These are phyloP conservation scores for Exserohilum rostratum DNA, from an alignment of 2,329 filamentous ascomycete genomes.

Conservation along the genomic window DNA sequence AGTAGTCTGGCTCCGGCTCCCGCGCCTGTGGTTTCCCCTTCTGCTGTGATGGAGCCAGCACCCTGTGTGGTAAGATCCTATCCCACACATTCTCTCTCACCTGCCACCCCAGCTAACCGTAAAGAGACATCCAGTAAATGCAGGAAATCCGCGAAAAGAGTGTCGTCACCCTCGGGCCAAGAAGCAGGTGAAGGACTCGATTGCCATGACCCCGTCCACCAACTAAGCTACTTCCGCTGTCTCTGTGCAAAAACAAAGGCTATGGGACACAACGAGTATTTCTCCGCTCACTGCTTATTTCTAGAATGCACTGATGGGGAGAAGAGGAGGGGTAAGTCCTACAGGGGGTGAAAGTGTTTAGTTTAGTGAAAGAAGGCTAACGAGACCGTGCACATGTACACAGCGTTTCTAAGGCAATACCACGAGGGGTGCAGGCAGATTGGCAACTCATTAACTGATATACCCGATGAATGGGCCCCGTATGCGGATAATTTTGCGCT, in stretches of 20 bases:
- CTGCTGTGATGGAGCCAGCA: background rate
- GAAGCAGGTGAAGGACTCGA: background rate
- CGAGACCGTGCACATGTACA: too few species aligned
- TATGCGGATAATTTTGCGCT: background rate
- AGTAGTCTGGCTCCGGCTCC: background rate
- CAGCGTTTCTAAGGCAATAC: conserved; percentile 14
- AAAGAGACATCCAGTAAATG: conserved; percentile 8
- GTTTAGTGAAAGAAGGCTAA: too few species aligned
- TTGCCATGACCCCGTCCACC: background rate
- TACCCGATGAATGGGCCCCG: conserved; percentile 12
- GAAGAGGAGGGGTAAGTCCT: conserved; percentile 9
- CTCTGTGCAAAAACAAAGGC: conserved; percentile 2
- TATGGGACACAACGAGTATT: conserved; percentile 7
- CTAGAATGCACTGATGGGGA: conserved; percentile 5
- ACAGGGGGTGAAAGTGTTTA: background rate
- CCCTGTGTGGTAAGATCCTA: background rate
- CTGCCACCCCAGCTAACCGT: background rate
- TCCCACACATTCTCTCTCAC: too few species aligned
- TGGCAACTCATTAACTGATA: background rate
- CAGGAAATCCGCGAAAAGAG: background rate
- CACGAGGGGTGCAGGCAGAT: background rate
- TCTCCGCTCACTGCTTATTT: conserved; percentile 11
- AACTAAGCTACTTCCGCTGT: conserved; percentile 8
- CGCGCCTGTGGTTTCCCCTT: too few species aligned
- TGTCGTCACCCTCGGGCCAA: too few species aligned